Conservation (phyloP, 2,329 filamentous ascomycete species). For the Hymenoscyphus linearis region DNA sequence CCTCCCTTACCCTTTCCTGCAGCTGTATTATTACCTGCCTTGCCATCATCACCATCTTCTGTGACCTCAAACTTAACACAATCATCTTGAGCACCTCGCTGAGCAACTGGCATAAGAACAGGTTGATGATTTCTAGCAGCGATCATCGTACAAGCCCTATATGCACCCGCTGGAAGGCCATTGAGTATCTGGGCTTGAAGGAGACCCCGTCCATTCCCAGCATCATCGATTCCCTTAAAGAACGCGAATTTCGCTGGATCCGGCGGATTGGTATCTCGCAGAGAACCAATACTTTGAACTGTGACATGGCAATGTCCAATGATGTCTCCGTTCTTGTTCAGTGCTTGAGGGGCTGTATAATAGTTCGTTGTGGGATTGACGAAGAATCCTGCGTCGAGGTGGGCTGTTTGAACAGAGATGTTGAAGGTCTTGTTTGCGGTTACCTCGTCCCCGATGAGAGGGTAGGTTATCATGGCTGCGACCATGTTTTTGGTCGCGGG, state of each 20-base stretch:
- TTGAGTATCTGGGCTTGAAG: conserved; percentile 32
- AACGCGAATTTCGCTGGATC: conserved; percentile 31
- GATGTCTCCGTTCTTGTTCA: conserved; percentile 25
- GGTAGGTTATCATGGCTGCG: conserved; percentile 18
- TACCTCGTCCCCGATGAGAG: conserved; percentile 18
- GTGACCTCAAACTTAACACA: conserved; percentile 37
- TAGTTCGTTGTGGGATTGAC: conserved; percentile 33
- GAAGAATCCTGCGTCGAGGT: conserved; percentile 31
- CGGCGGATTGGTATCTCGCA: conserved; percentile 22
- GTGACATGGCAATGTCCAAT: conserved; percentile 34
- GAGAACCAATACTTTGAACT: conserved; percentile 29
- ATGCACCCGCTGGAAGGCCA: conserved; percentile 36
- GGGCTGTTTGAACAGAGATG: conserved; percentile 29
- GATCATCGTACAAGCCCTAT: conserved; percentile 37
- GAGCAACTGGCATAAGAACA: conserved; percentile 36
- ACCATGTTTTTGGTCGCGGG: conserved; percentile 17
- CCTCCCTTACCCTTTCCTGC: background rate
- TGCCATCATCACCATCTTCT: background rate
- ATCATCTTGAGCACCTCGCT: conserved; percentile 38
- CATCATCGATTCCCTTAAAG: conserved; percentile 36
- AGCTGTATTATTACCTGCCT: conserved; percentile 8
- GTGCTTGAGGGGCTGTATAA: conserved; percentile 32
- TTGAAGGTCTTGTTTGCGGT: conserved; percentile 22
- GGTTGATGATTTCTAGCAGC: conserved; percentile 36
- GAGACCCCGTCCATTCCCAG: conserved; percentile 33